Base-by-base conservation (phyloP, 768 basidiomycete species). In the Leccinum disarticulatum region DNA sequence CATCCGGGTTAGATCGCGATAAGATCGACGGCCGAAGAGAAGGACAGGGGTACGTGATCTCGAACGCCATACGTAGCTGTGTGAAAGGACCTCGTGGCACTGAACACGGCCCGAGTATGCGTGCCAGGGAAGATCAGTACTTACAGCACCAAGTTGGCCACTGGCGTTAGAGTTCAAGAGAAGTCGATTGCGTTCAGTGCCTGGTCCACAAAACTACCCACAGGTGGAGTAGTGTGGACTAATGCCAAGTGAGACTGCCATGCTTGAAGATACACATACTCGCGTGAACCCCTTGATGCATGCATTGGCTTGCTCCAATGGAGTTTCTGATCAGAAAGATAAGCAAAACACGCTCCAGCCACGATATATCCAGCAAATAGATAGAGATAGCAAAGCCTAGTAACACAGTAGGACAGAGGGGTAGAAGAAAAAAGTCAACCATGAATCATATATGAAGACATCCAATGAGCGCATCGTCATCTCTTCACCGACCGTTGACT, bases 401-500 rank as follows among this genome's bases (percentile, higher is more conserved):
- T 58, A 54, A 63, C 58, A 64, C 60, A 53, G 53, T 31, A 60
- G 57, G 22, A 60, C n/a, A 60, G 49, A 54, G 57, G 48, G 57
- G 51, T 33, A 55, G 25, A 52, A 36, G 41, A 30, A 49, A 50
- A 58, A 50, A 59, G 47, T 54, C 49, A 54, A 60, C 50, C 54
- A 63, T 28, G 35, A 59, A 54, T 65, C 53, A 52, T 59, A 56
- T 61, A 56, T 43, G 25, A 35, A 49, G 30, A 33, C 31, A 38
- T 55, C 51, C 53, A 56, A 31, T 49, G 30, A 46, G 31, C 38
- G 55, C 60, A 48, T 55, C 56, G 51, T 59, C 61, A 67, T 54
- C 49, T 62, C 63, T 60, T 77, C 68, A 81, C 60, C 77, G 77
- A 27, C 88, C 90, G 67, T 89, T 90, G 59, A 90, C 77, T 22